phyloP scores from a whole-genome alignment of 805 yeast genomes.

The Barnettozyma vustinii region DNA sequence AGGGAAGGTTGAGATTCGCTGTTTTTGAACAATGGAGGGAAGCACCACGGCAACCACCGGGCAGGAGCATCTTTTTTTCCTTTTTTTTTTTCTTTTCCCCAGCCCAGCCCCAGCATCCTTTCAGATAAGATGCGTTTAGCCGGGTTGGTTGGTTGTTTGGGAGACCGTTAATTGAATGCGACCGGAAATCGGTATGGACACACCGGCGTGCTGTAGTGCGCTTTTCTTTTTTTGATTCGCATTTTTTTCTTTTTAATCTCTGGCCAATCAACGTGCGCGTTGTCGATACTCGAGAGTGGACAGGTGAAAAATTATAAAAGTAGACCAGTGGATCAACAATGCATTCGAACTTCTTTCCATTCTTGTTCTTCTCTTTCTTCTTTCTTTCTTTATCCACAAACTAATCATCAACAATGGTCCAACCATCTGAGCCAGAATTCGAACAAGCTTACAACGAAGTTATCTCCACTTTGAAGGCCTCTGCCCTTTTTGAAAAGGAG shows the following conservation, averaged over 20 bases:
- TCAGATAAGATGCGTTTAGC: not conserved
- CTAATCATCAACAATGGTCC: slow-evolving; percentile 46
- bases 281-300: not conserved
- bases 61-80: not conserved
- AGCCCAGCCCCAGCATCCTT: not conserved
- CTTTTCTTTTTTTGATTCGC: slow-evolving; percentile 1
- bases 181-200: slow-evolving; percentile 7
- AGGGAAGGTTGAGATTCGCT: too few relatives aligned
- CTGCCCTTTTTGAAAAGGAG: slow-evolving; percentile 80
- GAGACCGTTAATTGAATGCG: not conserved
- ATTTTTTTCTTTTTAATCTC: slow-evolving; percentile 12
- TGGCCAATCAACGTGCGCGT: slow-evolving; percentile 15
- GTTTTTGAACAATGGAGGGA: too few relatives aligned
- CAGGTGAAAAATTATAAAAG: slow-evolving; percentile 1
- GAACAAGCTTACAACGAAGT: slow-evolving; percentile 98
- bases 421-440: slow-evolving; percentile 95
- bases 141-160: not conserved
- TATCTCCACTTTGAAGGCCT: slow-evolving; percentile 80
- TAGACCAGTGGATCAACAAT: not conserved
- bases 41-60: too few relatives aligned
- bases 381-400: slow-evolving; percentile 3
- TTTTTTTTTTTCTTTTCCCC: not conserved
- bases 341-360: not conserved
- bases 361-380: not conserved
- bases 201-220: slow-evolving; percentile 15